phyloP scores from a whole-genome alignment of 2,329 filamentous ascomycete genomes.

The Alternaria consortialis region DNA sequence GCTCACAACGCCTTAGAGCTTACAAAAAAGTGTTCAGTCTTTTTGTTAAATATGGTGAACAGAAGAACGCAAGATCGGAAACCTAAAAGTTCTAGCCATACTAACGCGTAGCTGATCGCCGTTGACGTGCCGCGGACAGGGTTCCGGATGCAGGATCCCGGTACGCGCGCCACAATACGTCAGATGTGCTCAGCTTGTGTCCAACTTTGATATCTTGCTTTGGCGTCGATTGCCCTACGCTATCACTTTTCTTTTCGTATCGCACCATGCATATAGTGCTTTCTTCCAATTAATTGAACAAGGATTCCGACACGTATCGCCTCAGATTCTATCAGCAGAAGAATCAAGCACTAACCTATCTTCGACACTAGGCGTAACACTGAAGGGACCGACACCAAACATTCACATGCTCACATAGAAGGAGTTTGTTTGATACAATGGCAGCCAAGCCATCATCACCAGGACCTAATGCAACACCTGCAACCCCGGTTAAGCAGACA shows the following conservation, averaged over 20 bases:
- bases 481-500: slow-evolving; percentile 28
- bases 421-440: slow-evolving; percentile 22
- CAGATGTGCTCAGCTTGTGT: slow-evolving; percentile 37
- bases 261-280: background rate
- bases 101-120: slow-evolving; percentile 25
- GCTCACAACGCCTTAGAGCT: background rate
- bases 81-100: background rate
- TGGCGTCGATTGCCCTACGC: slow-evolving; percentile 8
- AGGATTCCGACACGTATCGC: background rate
- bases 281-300: background rate
- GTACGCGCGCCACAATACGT: slow-evolving; percentile 45
- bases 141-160: slow-evolving; percentile 27
- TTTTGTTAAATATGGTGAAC: background rate
- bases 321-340: background rate
- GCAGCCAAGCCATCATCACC: slow-evolving; percentile 39
- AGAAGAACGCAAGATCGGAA: background rate
- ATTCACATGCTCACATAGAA: background rate
- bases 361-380: background rate
- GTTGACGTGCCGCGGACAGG: slow-evolving; percentile 29
- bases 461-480: slow-evolving; percentile 30
- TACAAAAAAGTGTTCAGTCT: background rate
- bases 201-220: slow-evolving; percentile 46
- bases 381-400: background rate
- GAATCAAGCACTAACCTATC: background rate
- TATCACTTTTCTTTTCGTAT: slow-evolving; percentile 2